A percentile compares a stretch with the other conserved stretches of the same genome.
phyloP scores from a whole-genome alignment of 768 basidiomycete species.

The Auriscalpium orientale region DNA sequence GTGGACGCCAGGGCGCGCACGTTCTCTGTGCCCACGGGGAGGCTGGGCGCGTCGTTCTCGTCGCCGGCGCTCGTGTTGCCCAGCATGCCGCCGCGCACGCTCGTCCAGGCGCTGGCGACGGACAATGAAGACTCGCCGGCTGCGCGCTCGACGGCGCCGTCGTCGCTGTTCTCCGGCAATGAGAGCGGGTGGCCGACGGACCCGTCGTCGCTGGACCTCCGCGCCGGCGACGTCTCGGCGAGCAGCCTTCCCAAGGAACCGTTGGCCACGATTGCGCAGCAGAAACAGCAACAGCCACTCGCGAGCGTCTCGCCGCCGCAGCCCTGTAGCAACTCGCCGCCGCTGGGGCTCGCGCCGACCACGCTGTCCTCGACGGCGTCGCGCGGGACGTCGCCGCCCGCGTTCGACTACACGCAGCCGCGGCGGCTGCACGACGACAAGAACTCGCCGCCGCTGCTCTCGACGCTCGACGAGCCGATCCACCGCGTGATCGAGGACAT shows the following conservation, averaged over 20 bases:
- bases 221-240: background rate
- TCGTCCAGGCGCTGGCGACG: background rate
- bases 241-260: background rate
- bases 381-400: slow-evolving; percentile 8
- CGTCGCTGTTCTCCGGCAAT: slow-evolving; percentile 6
- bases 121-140: slow-evolving; percentile 4
- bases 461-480: slow-evolving; percentile 68
- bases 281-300: background rate
- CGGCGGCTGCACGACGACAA: slow-evolving; percentile 44
- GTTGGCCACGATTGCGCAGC: background rate
- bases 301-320: slow-evolving; percentile 3
- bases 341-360: slow-evolving; percentile 1
- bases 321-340: slow-evolving; percentile 6
- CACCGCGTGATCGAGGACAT: slow-evolving; percentile 84
- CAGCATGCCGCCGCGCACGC: no score
- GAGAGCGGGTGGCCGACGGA: slow-evolving; percentile 12
- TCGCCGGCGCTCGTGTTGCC: background rate
- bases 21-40: background rate
- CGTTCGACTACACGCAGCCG: slow-evolving; percentile 56
- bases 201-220: slow-evolving; percentile 12
- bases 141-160: slow-evolving; percentile 8
- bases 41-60: background rate
- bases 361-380: slow-evolving; percentile 4
- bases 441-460: slow-evolving; percentile 49
- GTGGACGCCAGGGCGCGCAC: background rate